Evolutionary conservation across 805 yeast species (phyloP).

Genomic region (Lipomyces starkeyi): DNA sequence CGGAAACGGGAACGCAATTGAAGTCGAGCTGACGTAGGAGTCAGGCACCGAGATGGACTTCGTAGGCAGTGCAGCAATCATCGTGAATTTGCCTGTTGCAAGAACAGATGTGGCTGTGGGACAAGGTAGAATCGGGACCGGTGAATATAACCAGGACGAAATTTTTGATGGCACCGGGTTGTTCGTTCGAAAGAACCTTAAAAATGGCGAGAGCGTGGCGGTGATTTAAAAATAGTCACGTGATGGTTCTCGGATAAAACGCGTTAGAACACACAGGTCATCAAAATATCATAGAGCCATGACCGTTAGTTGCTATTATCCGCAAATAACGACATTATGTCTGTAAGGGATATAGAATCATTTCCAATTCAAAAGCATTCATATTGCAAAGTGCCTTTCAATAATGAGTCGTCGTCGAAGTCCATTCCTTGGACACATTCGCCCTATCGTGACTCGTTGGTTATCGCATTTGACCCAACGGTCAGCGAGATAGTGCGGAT

Average conservation of each 20-base stretch:
- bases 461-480: conserved; percentile 18
- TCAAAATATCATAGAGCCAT: neutral
- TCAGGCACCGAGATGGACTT: neutral
- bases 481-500: neutral
- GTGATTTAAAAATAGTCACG: neutral
- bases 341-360: conserved; percentile 6
- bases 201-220: conserved; percentile 3
- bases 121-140: neutral
- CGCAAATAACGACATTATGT: neutral
- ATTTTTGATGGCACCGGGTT: neutral
- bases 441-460: conserved; percentile 32
- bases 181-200: neutral
- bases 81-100: neutral
- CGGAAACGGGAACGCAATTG: conserved; percentile 27
- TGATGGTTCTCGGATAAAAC: neutral
- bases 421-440: conserved; percentile 30
- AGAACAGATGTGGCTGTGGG: neutral
- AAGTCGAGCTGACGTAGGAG: conserved; percentile 10
- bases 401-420: conserved; percentile 5
- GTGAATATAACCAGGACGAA: neutral
- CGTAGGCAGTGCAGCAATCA: conserved; percentile 13
- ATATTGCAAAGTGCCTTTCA: conserved; percentile 23
- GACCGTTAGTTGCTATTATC: neutral
- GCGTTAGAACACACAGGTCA: neutral
- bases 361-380: conserved; percentile 30